phyloP scores from a whole-genome alignment of 2,329 filamentous ascomycete species.

The Cladorrhinum sp. region DNA sequence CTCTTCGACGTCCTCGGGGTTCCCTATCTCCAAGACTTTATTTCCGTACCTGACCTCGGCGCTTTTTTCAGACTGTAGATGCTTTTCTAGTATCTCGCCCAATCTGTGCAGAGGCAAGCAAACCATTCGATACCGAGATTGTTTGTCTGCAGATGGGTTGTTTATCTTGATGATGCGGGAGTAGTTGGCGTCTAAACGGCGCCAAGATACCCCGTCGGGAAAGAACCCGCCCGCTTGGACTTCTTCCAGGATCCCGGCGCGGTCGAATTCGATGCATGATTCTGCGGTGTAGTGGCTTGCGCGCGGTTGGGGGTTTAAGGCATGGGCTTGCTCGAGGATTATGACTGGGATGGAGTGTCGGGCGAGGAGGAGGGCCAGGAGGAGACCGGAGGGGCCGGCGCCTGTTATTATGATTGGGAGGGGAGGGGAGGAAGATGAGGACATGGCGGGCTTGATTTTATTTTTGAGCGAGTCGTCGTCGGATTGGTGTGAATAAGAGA shows the following conservation, averaged over 20 bases:
- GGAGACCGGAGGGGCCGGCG: conserved; percentile 48
- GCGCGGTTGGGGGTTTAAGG: conserved; percentile 31
- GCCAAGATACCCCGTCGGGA: conserved; percentile 30
- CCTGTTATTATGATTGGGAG: conserved; percentile 34
- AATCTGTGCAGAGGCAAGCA: conserved; percentile 44
- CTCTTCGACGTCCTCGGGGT: conserved; percentile 29
- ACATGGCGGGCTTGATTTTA: neutral
- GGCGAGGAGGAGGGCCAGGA: conserved; percentile 38
- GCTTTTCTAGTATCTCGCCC: conserved; percentile 39
- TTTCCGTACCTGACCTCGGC: conserved; percentile 39
- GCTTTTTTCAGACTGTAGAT: conserved; percentile 34
- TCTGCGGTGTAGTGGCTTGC: conserved; percentile 33
- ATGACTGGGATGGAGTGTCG: conserved; percentile 27
- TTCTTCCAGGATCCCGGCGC: conserved; percentile 31
- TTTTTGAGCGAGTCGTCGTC: no score
- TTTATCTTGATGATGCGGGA: conserved; percentile 19
- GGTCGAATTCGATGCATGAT: conserved; percentile 28
- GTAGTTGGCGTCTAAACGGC: conserved; percentile 24
- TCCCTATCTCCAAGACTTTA: conserved; percentile 36
- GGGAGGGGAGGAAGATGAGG: neutral
- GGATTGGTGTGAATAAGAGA: no score
- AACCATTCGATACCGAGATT: conserved; percentile 34
- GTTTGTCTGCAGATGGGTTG: conserved; percentile 5
- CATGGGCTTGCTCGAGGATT: conserved; percentile 29
- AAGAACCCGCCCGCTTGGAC: conserved; percentile 26